Evolutionary conservation across 495 filamentous ascomycete genomes (phyloP).

Genomic region (Talaromyces proteolyticus): DNA sequence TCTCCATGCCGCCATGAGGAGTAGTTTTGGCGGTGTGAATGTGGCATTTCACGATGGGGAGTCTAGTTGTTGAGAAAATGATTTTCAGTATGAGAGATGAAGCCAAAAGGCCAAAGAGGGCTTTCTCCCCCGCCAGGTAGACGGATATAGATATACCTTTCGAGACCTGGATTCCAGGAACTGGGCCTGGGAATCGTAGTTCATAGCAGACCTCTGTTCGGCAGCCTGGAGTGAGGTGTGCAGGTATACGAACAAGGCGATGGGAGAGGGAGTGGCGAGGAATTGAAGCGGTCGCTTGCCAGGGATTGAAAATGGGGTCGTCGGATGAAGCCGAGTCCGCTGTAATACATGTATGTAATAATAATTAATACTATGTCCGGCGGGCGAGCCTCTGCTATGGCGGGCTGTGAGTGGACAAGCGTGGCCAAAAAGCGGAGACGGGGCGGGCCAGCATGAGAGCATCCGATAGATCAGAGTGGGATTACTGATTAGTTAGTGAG

Average conservation of each 20-base stretch:
- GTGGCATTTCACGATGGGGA: slow-evolving; percentile 33
- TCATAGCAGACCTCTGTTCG: slow-evolving; percentile 21
- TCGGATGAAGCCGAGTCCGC: background rate
- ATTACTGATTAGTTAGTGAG: too few relatives aligned
- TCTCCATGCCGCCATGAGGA: slow-evolving; percentile 15
- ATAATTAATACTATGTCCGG: background rate
- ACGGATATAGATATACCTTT: slow-evolving; percentile 26
- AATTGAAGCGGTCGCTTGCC: too few relatives aligned
- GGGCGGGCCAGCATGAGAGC: too few relatives aligned
- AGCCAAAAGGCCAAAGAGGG: slow-evolving; percentile 14
- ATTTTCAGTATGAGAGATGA: background rate
- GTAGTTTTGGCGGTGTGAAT: slow-evolving; percentile 14
- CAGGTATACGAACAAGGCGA: background rate
- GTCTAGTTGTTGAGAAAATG: slow-evolving; percentile 16
- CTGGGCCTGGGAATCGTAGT: slow-evolving; percentile 29
- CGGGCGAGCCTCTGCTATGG: too few relatives aligned
- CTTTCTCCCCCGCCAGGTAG: slow-evolving; percentile 17
- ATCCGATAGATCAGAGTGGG: too few relatives aligned
- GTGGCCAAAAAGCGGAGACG: background rate
- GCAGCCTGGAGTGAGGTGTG: background rate
- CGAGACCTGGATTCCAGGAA: slow-evolving; percentile 32
- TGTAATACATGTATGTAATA: too few relatives aligned
- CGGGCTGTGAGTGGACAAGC: too few relatives aligned
- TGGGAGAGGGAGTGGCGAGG: background rate
- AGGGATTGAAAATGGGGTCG: background rate